Evolutionary conservation across 768 basidiomycete species (phyloP).

Genomic region (Mycena olivaceomarginata): DNA sequence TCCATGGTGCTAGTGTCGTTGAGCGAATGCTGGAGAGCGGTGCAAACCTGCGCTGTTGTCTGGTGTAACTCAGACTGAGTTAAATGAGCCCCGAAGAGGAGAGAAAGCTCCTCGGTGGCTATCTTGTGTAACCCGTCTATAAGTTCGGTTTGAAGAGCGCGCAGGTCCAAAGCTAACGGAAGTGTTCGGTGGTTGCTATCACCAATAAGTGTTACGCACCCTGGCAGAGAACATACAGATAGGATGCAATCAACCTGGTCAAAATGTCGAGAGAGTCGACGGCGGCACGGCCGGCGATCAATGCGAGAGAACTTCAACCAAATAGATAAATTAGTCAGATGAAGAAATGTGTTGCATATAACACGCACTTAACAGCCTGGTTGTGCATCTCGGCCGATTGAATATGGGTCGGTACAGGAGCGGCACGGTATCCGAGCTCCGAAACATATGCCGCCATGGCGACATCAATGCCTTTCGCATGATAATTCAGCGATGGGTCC

Average conservation of each 20-base stretch:
- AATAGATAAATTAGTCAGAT: background rate
- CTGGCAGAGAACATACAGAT: constrained; percentile 71
- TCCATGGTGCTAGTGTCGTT: constrained; percentile 86
- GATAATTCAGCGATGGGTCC: constrained; percentile 89
- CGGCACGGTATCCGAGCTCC: constrained; percentile 89
- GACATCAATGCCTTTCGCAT: constrained; percentile 91
- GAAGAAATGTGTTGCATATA: background rate
- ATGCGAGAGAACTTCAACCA: constrained; percentile 80
- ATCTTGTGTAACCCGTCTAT: constrained; percentile 67
- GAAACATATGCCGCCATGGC: constrained; percentile 87
- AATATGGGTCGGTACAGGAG: constrained; percentile 89
- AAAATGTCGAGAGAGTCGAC: constrained; percentile 44
- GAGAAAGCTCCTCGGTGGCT: constrained; percentile 68
- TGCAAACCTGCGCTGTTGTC: constrained; percentile 61
- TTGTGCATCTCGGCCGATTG: constrained; percentile 96
- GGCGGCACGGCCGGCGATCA: constrained; percentile 54
- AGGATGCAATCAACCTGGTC: constrained; percentile 40
- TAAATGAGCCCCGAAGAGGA: constrained; percentile 64
- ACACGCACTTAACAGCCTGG: constrained; percentile 89
- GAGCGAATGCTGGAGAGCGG: constrained; percentile 70
- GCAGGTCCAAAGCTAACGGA: constrained; percentile 81
- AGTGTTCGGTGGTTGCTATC: constrained; percentile 4
- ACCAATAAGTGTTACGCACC: constrained; percentile 53
- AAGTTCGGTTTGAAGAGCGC: constrained; percentile 84
- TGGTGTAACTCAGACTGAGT: constrained; percentile 54